Conservation (phyloP, 2,329 filamentous ascomycete species). For the Xylariaceae sp. region DNA sequence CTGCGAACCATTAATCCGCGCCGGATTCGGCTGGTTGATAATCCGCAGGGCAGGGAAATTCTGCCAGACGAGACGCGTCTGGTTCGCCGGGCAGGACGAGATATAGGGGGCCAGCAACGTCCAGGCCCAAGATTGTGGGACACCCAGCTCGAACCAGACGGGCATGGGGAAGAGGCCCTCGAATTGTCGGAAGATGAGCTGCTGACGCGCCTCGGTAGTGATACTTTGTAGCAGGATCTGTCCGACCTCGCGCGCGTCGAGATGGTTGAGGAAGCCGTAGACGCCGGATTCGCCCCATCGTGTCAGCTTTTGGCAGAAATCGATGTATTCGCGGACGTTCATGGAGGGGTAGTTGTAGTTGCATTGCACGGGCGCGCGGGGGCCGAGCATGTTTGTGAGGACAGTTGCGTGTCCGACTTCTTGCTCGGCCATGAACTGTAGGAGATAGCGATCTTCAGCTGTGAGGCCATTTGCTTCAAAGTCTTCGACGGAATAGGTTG, state of each 20-base stretch:
- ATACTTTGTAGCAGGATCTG: slow-evolving; percentile 71
- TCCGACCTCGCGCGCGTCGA: slow-evolving; percentile 47
- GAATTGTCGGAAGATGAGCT: slow-evolving; percentile 81
- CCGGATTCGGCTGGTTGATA: slow-evolving; percentile 71
- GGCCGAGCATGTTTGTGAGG: slow-evolving; percentile 70
- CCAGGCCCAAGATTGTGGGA: slow-evolving; percentile 83
- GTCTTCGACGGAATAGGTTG: slow-evolving; percentile 61
- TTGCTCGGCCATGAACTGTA: slow-evolving; percentile 72
- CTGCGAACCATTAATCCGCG: slow-evolving; percentile 58
- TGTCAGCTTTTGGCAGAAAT: slow-evolving; percentile 83
- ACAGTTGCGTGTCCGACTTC: slow-evolving; percentile 74
- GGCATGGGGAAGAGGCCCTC: slow-evolving; percentile 75
- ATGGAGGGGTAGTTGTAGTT: slow-evolving; percentile 76
- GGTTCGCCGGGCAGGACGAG: slow-evolving; percentile 64
- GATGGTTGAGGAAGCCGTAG: slow-evolving; percentile 21
- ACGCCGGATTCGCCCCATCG: slow-evolving; percentile 53
- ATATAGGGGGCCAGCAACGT: slow-evolving; percentile 77
- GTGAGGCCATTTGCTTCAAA: slow-evolving; percentile 64
- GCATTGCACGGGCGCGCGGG: slow-evolving; percentile 65
- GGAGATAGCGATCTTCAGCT: slow-evolving; percentile 62
- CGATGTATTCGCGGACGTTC: slow-evolving; percentile 70
- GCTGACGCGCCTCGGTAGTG: slow-evolving; percentile 73
- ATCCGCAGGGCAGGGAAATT: slow-evolving; percentile 72
- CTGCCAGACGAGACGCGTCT: slow-evolving; percentile 74
- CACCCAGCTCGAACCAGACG: slow-evolving; percentile 73